phyloP scores from a whole-genome alignment of 2,329 filamentous ascomycete genomes.

The Pseudocercospora crystallina region DNA sequence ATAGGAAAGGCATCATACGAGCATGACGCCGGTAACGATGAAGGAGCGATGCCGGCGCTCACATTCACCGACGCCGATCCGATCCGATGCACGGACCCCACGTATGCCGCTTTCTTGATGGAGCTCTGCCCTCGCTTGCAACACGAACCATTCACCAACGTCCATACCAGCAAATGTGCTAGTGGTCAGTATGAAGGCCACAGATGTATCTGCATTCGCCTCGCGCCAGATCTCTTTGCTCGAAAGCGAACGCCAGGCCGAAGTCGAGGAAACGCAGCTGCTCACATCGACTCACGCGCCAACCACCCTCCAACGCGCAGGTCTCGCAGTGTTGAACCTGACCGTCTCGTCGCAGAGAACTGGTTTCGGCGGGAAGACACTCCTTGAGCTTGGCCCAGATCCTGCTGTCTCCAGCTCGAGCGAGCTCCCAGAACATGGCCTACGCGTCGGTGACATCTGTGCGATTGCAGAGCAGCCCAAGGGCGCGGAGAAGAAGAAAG shows the following conservation, averaged over 20 bases:
- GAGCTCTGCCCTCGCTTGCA: too few relatives aligned
- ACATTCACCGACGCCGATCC: too few relatives aligned
- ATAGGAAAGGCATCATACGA: too few relatives aligned
- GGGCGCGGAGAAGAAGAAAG: constrained; percentile 68
- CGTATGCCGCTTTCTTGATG: too few relatives aligned
- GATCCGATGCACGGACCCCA: too few relatives aligned
- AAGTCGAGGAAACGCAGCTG: constrained; percentile 67
- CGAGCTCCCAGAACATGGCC: constrained; percentile 68
- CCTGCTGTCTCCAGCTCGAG: constrained; percentile 58
- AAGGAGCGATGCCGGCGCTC: too few relatives aligned
- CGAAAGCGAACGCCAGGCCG: constrained; percentile 67
- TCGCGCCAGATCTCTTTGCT: constrained; percentile 69
- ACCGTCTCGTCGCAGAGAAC: constrained; percentile 74
- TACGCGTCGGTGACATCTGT: constrained; percentile 76
- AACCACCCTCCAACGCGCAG: constrained; percentile 68
- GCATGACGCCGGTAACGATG: too few relatives aligned
- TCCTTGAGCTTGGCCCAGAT: constrained; percentile 77
- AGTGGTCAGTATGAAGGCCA: constrained; percentile 11
- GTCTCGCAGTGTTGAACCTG: constrained; percentile 77
- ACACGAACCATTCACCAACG: too few relatives aligned
- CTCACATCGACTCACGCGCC: constrained; percentile 70
- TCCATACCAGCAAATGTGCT: too few relatives aligned
- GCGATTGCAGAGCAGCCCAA: constrained; percentile 72
- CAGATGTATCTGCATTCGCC: constrained; percentile 67
- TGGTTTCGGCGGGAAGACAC: constrained; percentile 84